Evolutionary conservation across 2,329 filamentous ascomycete genomes (phyloP), one percentile per base, ranked within the genome.

Genomic region (Onygenales sp.): DNA sequence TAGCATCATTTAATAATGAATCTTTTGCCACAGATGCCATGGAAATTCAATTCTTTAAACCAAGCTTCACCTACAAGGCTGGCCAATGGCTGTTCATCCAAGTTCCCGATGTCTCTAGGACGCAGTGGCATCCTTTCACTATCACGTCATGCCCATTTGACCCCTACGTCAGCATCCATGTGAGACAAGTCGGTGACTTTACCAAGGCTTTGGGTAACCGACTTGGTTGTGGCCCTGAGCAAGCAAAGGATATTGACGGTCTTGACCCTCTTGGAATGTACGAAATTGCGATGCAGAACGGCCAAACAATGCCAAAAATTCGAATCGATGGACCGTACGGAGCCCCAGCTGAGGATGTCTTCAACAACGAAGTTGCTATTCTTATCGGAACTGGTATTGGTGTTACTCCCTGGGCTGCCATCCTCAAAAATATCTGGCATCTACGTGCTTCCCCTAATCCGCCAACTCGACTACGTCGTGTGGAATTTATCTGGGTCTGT

Each of bases 401-500:
- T 59, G 87, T 91, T 10, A 92, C 87, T n/a, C 87, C 87, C 0
- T 92, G 90, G 71, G 87, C 87, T 10, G 89, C 86, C 0, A 91
- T 92, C 61, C 78, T 92, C 59, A 98, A 98, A 76, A 96, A 95
- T 70, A 97, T 98, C 72, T 98, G 91, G 88, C 92, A 98, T 70
- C 79, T 95, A 64, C 89, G 93, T 58, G 86, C 93, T 59, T 83
- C 85, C 13, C 91, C 92, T 6, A 93, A 96, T 74, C 88, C 91
- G 27, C 91, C 92, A 1, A 84, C 82, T 49, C 88, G 92, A 65
- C 84, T 98, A 46, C 87, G 90, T 55, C 86, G 93, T 69, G 92
- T 98, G 34, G 93, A 98, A 70, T 98, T 98, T 72, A 94, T 98
- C 75, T 98, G 93, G 93, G 86, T 97, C 50, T 96, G 92, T 80